Evolutionary conservation across 2,329 filamentous ascomycete species (phyloP).

Genomic region (Penicillium palitans): DNA sequence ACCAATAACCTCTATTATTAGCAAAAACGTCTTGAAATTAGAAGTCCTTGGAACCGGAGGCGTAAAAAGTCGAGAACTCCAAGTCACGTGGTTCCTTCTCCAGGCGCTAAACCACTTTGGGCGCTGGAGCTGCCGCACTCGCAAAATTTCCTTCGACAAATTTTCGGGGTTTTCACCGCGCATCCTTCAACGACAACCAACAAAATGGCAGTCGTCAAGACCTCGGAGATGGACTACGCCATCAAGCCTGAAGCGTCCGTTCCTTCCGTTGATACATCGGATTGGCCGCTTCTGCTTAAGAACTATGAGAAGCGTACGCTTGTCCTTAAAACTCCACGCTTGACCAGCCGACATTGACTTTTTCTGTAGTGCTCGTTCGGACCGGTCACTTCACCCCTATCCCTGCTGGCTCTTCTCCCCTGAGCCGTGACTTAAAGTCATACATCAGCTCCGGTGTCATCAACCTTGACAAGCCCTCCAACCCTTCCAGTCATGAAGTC

Average conservation of each 20-base stretch:
- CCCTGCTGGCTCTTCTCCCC: conserved; percentile 83
- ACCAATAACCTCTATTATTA: not conserved
- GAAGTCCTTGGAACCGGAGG: not conserved
- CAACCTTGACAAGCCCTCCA: conserved; percentile 96
- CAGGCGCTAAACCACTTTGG: conserved; percentile 22
- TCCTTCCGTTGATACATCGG: conserved; percentile 78
- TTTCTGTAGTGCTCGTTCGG: conserved; percentile 69
- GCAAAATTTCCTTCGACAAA: conserved; percentile 31
- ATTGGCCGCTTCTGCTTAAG: conserved; percentile 91
- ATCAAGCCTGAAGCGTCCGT: conserved; percentile 89
- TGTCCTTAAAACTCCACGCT: conserved; percentile 20
- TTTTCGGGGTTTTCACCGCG: conserved; percentile 25
- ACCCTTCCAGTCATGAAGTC: conserved; percentile 97
- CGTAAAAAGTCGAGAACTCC: conserved; percentile 2
- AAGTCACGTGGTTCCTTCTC: conserved; percentile 11
- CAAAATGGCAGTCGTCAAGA: conserved; percentile 51
- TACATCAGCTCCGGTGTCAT: conserved; percentile 98
- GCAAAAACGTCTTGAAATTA: not conserved
- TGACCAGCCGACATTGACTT: conserved; percentile 16
- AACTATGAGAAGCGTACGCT: conserved; percentile 88
- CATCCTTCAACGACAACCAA: conserved; percentile 23
- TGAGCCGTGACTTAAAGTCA: conserved; percentile 92
- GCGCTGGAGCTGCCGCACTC: conserved; percentile 29
- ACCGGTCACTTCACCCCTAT: conserved; percentile 98
- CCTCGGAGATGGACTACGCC: conserved; percentile 69